These are phyloP conservation scores for Prunus mira DNA, from an alignment of 306 rosid genomes.

Conservation along the genomic window DNA sequence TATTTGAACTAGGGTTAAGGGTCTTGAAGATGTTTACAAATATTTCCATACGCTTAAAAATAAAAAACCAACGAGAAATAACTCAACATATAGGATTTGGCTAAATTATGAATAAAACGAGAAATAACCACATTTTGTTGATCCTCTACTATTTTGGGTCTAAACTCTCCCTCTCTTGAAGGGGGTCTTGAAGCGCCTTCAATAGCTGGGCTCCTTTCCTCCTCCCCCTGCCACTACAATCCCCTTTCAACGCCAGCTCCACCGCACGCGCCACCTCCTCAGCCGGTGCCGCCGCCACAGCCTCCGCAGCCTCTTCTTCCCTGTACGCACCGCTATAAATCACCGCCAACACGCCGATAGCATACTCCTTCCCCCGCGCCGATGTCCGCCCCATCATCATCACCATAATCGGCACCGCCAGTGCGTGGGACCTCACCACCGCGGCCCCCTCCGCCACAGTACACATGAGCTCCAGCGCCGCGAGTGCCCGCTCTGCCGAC, in stretches of 20 bases:
- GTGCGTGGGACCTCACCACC: slow-evolving; percentile 72
- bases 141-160: not conserved
- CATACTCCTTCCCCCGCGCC: slow-evolving; percentile 80
- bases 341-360: slow-evolving; percentile 76
- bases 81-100: no score
- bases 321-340: slow-evolving; percentile 37
- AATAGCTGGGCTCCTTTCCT: slow-evolving; percentile 74
- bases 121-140: not conserved
- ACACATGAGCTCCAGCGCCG: slow-evolving; percentile 83
- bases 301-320: slow-evolving; percentile 20
- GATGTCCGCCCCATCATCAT: slow-evolving; percentile 78
- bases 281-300: slow-evolving; percentile 53
- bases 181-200: slow-evolving; percentile 39
- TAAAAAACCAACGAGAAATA: no score
- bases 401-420: slow-evolving; percentile 89
- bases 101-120: no score
- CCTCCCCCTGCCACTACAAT: slow-evolving; percentile 71
- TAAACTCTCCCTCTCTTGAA: not conserved
- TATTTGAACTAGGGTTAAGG: no score
- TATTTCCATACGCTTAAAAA: no score
- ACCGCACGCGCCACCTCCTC: slow-evolving; percentile 98
- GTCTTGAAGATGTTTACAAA: no score
- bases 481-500: slow-evolving; percentile 74
- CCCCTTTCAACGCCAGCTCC: slow-evolving; percentile 70
- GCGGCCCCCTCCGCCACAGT: slow-evolving; percentile 80